A percentile compares a stretch with the other conserved stretches of the same genome.
Conservation (phyloP, 352 stramenopile species). For the Pythium scleroteichum region DNA sequence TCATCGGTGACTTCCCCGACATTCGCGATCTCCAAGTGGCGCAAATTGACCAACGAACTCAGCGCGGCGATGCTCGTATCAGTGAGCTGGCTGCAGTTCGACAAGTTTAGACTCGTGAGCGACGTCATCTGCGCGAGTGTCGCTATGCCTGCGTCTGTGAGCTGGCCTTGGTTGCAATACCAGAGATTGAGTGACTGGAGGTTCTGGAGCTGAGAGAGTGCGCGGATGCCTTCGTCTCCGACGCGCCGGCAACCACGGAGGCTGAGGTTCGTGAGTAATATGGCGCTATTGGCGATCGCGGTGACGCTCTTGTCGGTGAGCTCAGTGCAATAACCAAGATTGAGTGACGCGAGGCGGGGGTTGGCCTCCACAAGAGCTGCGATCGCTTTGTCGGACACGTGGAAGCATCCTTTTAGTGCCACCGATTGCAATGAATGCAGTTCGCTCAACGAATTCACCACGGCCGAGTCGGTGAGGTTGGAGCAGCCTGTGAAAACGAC, state of each 20-base stretch:
- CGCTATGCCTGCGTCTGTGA: slow-evolving; percentile 63
- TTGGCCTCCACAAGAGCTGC: slow-evolving; percentile 28
- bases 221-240: slow-evolving; percentile 49
- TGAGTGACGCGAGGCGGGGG: slow-evolving; percentile 53
- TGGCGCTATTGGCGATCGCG: slow-evolving; percentile 41
- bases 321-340: slow-evolving; percentile 78
- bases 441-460: slow-evolving; percentile 37
- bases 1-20: slow-evolving; percentile 71
- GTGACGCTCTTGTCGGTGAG: slow-evolving; percentile 60
- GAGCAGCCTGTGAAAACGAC: slow-evolving; percentile 66
- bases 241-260: slow-evolving; percentile 64
- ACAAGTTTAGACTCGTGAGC: slow-evolving; percentile 72
- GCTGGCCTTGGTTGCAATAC: slow-evolving; percentile 80
- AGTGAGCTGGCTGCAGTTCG: slow-evolving; percentile 80
- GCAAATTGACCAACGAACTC: slow-evolving; percentile 54
- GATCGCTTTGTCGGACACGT: slow-evolving; percentile 46
- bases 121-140: slow-evolving; percentile 48
- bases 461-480: slow-evolving; percentile 49
- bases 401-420: slow-evolving; percentile 70
- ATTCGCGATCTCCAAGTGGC: slow-evolving; percentile 74
- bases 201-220: slow-evolving; percentile 38
- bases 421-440: slow-evolving; percentile 43
- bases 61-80: slow-evolving; percentile 56
- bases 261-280: slow-evolving; percentile 51
- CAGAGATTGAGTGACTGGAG: slow-evolving; percentile 70